Evolutionary conservation across 345 rosid genomes (phyloP).

Genomic region (Bruguiera parviflora): DNA sequence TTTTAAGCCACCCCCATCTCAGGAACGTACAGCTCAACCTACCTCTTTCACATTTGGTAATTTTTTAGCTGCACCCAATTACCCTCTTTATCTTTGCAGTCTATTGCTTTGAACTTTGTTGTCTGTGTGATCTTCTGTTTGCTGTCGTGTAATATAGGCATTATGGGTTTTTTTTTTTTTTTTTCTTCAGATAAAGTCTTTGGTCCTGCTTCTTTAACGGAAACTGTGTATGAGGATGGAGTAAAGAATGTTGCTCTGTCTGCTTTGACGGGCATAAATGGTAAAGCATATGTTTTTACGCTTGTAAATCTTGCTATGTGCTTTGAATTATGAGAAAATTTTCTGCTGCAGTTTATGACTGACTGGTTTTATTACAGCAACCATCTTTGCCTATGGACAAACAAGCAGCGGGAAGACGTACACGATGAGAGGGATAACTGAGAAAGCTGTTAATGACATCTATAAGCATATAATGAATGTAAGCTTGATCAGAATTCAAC

Average conservation of each 20-base stretch:
- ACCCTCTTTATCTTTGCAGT: not conserved
- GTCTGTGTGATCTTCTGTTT: not conserved
- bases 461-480: constrained; percentile 81
- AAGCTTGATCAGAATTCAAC: constrained; percentile 24
- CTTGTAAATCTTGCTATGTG: not conserved
- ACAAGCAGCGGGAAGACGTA: constrained; percentile 99
- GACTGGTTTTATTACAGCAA: constrained; percentile 48
- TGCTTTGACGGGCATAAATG: constrained; percentile 92
- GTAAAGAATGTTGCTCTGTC: constrained; percentile 98
- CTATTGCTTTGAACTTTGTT: not conserved
- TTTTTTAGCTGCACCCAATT: not conserved
- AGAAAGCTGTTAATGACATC: constrained; percentile 94
- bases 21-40: constrained; percentile 72
- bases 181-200: constrained; percentile 77
- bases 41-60: constrained; percentile 86
- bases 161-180: constrained; percentile 9
- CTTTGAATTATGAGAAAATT: constrained; percentile 6
- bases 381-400: constrained; percentile 97
- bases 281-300: constrained; percentile 33
- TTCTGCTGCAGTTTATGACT: not conserved
- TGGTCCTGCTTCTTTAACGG: constrained; percentile 71
- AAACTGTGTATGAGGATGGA: constrained; percentile 87
- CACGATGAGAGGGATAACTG: constrained; percentile 98
- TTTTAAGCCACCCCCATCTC: constrained; percentile 61
- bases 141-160: not conserved